Evolutionary conservation across 768 basidiomycete genomes (phyloP), one percentile per base, ranked within the genome.

Genomic region (Russula sp.): DNA sequence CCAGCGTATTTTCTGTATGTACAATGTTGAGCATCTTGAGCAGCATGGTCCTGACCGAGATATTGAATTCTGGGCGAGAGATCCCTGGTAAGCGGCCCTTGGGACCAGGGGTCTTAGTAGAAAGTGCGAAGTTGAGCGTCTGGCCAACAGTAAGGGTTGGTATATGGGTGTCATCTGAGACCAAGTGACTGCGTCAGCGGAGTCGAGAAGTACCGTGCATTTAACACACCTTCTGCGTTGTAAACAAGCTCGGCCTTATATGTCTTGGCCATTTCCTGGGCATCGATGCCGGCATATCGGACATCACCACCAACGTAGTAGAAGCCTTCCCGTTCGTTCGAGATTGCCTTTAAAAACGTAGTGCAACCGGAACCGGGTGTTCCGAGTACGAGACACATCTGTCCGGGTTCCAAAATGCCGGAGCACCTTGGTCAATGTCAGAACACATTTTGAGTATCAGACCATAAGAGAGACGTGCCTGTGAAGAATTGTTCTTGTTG

Each of bases 161-260:
- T 57, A 94, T 84, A 68, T 95, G 91, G 44, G 86, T 82, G 70
- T 95, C 91, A 68, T 89, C 93, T 87, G 72, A 69, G 13, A 61
- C 57, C 35, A 70, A 71, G 3, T 60, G 54, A 35, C 73, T 60
- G 37, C 10, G 32, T 49, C 27, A 54, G 37, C 27, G 10, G 52
- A 22, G 14, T 31, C n/a, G 27, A 0, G 35, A 39, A 31, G 56
- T 20, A 35, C 14, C 44, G 37, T 2, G 49, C 13, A 5, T 7
- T 16, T 18, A 39, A 47, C 56, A 31, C 54, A 85, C 88, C 86
- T 80, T 90, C 88, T 71, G 84, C 82, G 64, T 90, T 88, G 70
- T 89, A 92, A 2, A 85, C 84, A 1, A 90, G 85, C 72, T 91
- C 91, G 55, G 92, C 94, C 55, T 81, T 87, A 76, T 91, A 93